Evolutionary conservation across 2,329 filamentous ascomycete species (phyloP).

Genomic region (Calonectria pseudoreteaudii): DNA sequence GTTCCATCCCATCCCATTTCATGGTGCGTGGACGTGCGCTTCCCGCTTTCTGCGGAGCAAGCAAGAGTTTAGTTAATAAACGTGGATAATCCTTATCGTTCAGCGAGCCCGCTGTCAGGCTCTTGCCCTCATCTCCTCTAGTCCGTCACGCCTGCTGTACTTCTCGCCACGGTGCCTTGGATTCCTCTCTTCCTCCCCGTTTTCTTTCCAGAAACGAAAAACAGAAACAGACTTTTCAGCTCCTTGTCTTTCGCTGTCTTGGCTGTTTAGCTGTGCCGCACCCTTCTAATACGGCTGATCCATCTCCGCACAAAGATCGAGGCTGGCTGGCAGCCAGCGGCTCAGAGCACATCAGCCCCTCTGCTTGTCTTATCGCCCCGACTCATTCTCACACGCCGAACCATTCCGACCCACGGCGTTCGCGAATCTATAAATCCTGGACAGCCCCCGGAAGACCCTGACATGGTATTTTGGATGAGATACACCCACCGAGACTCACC

Average conservation of each 20-base stretch:
- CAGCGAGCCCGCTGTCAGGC: conserved; percentile 10
- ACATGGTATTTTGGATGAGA: conserved; percentile 12
- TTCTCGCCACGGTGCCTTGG: conserved; percentile 9
- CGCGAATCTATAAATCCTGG: conserved; percentile 20
- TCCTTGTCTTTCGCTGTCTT: conserved; percentile 17
- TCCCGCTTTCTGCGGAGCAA: conserved; percentile 37
- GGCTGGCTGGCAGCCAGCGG: conserved; percentile 35
- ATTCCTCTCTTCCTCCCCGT: not conserved
- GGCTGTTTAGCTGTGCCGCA: conserved; percentile 30
- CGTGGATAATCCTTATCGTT: conserved; percentile 29
- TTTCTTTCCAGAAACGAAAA: not conserved
- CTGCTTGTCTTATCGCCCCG: conserved; percentile 29
- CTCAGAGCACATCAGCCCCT: conserved; percentile 29
- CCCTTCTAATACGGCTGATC: conserved; percentile 32
- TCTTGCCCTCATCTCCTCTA: conserved; percentile 14
- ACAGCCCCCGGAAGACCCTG: not conserved
- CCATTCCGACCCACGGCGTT: conserved; percentile 14
- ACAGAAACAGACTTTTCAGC: conserved; percentile 35
- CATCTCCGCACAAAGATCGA: conserved; percentile 28
- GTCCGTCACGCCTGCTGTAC: not conserved
- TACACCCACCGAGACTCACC: conserved; percentile 36
- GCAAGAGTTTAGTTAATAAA: conserved; percentile 31
- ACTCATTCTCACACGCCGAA: conserved; percentile 16
- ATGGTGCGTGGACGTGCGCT: conserved; percentile 20
- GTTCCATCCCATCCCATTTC: conserved; percentile 14